Base-by-base conservation (phyloP, 345 rosid species). In the Raphanus sativus region DNA sequence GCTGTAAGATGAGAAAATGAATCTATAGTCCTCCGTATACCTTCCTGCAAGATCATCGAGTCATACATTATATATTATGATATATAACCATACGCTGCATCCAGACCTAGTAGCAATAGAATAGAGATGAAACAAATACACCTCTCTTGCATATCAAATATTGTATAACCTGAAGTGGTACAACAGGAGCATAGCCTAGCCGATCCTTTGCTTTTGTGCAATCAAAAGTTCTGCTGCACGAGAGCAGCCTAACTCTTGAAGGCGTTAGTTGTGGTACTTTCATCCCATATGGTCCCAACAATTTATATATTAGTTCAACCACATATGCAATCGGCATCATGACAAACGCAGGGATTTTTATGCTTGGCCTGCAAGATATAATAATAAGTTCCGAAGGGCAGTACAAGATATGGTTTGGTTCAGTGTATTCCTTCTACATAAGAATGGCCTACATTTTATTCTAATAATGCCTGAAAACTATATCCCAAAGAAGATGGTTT, bases 271-370 rank as follows among this genome's bases (percentile, higher is more conserved):
- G 97, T 4, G 97, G 98, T 80, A 89, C 86, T 81, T 84, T 87
- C 98, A 94, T 92, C 60, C 97, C 98, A 71, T 86, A 86, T 62
- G 92, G 92, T 70, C 93, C 91, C 40, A 94, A 70, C n/a, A 90
- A 54, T 75, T 76, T 86, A 82, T 89, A 92, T 71, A 81, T 75
- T 81, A 78, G 76, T 82, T 94, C 95, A 78, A 92, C 87, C 69
- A 89, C 45, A 81, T 87, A 85, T 2, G 97, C 95, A 67, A 92
- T 84, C 17, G 98, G 98, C 96, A 94, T 88, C 84, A 94, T 69
- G 76, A 83, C 86, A 50, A 75, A 66, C 33, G 91, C 88, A 38
- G 98, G 97, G 68, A 94, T 83, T 87, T 88, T 94, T 80, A 94
- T 87, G 73, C 86, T 85, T 33, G 98, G 98, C 91, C 98, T 94